Evolutionary conservation across 2,329 filamentous ascomycete species (phyloP), one percentile per base, ranked within the genome.

Genomic region (Cadophora luteo-olivacea): DNA sequence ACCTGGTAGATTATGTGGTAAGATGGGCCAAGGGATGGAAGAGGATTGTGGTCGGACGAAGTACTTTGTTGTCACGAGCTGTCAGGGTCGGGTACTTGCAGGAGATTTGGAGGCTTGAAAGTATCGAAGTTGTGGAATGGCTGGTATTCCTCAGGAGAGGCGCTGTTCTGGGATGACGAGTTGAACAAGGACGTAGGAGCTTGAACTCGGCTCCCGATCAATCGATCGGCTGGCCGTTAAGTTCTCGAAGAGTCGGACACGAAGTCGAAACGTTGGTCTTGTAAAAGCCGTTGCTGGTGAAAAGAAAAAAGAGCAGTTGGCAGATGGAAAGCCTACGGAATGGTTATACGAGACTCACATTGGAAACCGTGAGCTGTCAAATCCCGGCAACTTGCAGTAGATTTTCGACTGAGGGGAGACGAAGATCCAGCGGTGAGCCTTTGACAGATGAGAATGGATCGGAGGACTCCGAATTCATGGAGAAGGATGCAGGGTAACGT

Each of bases 291-390:
- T 8, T 54, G 22, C 5, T 33, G 6, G 22, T 19, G 22, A 16
- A 16, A 7, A 6, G 57, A 60, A 14, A 7, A 6, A 36, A 60
- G 6, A 45, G 19, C 45, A 49, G 22, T 8, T 57, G 3, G n/a
- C 12, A 38, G 2, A 6, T 29, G 29, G 29, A 29, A 5, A 29
- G 29, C 29, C 29, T 33, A 60, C 25, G 11, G 22, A 24, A 12
- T 24, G 11, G n/a, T 9, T 14, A 19, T 4, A 45, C 57, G 24
- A 41, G 33, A 41, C 22, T 19, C 29, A 32, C 32, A 60, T 6
- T 41, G 33, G 32, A 60, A 38, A 25, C 57, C 36, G 16, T 41
- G 57, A 60, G 36, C 57, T 60, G 57, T 60, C 57, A 60, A 29
- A 29, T 60, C n/a, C 22, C 57, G 33, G 57, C 22, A 60, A 25